phyloP scores from a whole-genome alignment of 306 rosid genomes.

The Senna tora region DNA sequence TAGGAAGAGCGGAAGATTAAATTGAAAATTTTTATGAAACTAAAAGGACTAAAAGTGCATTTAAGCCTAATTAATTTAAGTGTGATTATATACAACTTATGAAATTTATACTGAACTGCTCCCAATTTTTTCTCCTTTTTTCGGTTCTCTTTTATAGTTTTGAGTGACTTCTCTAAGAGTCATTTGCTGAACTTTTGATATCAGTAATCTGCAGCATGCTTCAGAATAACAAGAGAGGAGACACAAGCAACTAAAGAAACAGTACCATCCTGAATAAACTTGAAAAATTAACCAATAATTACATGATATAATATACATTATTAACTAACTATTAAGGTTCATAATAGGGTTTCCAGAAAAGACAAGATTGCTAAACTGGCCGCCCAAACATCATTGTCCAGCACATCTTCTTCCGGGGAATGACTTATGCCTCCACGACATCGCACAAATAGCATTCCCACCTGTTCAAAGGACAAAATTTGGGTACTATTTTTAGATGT shows the following conservation, averaged over 20 bases:
- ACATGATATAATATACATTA: slow-evolving; percentile 31
- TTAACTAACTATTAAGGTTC: slow-evolving; percentile 21
- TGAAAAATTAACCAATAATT: slow-evolving; percentile 41
- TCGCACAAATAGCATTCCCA: slow-evolving; percentile 90
- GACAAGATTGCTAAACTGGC: slow-evolving; percentile 74
- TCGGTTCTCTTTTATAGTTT: neutral
- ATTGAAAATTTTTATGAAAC: no score
- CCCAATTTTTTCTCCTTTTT: neutral
- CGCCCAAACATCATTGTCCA: slow-evolving; percentile 85
- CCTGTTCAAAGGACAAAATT: slow-evolving; percentile 47
- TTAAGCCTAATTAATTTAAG: neutral
- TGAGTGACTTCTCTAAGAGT: neutral
- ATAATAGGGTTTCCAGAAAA: slow-evolving; percentile 61
- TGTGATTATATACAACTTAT: neutral
- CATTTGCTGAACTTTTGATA: neutral
- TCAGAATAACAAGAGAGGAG: slow-evolving; percentile 23
- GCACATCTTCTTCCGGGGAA: slow-evolving; percentile 84
- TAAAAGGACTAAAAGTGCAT: no score
- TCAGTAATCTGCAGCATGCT: neutral
- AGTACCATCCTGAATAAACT: slow-evolving; percentile 40
- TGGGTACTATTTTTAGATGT: no score
- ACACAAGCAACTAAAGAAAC: slow-evolving; percentile 27
- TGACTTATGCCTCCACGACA: slow-evolving; percentile 95
- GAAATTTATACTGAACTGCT: neutral
- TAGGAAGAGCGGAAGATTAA: no score